These are phyloP conservation scores for Zostera marina DNA, from an alignment of 116 monocot genomes.

Conservation along the genomic window DNA sequence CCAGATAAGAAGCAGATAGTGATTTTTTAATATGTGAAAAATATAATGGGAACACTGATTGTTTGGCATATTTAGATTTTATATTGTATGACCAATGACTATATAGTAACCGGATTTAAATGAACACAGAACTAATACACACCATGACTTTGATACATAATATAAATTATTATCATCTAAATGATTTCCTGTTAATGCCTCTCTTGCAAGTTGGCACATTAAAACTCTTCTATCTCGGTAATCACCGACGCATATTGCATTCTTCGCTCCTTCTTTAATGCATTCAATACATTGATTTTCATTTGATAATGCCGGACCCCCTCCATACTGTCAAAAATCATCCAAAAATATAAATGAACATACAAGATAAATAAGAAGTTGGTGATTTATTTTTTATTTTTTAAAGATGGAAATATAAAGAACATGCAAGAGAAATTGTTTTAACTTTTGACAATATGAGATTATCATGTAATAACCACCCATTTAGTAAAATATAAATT, in stretches of 20 bases:
- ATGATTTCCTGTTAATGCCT: conserved; percentile 56
- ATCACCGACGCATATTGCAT: conserved; percentile 50
- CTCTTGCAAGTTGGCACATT: conserved; percentile 59
- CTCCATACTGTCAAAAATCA: conserved; percentile 54
- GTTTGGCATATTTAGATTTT: no score
- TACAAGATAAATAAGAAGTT: not conserved
- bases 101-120: not conserved
- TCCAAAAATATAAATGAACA: not conserved
- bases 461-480: no score
- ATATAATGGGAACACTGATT: not conserved
- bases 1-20: not conserved
- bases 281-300: conserved; percentile 64
- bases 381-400: not conserved
- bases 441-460: not conserved
- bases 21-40: no score
- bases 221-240: conserved; percentile 68
- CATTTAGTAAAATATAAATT: no score
- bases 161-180: conserved; percentile 45
- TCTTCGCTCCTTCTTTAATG: conserved; percentile 45
- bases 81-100: no score
- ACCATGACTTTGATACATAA: conserved; percentile 88
- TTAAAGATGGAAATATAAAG: not conserved
- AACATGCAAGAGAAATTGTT: not conserved
- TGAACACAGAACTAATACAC: conserved; percentile 1
- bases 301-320: conserved; percentile 53